phyloP scores from a whole-genome alignment of 2,329 filamentous ascomycete species.

The Intubia oerlemansii region DNA sequence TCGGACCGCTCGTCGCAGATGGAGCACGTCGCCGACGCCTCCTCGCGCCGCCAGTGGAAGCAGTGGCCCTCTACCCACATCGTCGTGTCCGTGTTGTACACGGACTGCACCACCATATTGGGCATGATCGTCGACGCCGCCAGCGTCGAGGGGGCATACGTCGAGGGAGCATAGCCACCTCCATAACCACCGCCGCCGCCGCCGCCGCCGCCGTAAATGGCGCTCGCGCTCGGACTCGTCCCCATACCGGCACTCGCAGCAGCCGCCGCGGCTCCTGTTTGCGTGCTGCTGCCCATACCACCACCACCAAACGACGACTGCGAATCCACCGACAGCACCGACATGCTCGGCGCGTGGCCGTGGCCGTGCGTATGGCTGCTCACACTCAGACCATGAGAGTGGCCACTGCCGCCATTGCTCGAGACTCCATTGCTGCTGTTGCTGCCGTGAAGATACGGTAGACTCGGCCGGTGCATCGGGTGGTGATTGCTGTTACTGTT shows the following conservation, averaged over 20 bases:
- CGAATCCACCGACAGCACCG: constrained; percentile 38
- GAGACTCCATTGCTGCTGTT: no score
- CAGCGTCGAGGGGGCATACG: constrained; percentile 69
- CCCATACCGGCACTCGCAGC: no score
- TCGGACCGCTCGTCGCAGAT: constrained; percentile 58
- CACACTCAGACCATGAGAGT: no score
- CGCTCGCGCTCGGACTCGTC: no score
- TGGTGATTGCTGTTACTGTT: constrained; percentile 12
- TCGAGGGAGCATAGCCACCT: constrained; percentile 65
- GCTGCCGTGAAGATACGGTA: constrained; percentile 55
- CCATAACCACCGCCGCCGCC: no score
- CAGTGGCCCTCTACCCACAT: constrained; percentile 77
- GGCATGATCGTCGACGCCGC: constrained; percentile 78
- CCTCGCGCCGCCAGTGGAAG: constrained; percentile 41
- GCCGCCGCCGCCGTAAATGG: no score
- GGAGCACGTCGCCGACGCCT: constrained; percentile 40
- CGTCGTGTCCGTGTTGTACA: constrained; percentile 55
- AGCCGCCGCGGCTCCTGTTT: no score
- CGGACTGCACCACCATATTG: constrained; percentile 59
- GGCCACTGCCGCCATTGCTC: no score
- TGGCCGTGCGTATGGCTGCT: constrained; percentile 12
- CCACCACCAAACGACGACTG: constrained; percentile 49
- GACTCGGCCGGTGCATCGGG: constrained; percentile 45
- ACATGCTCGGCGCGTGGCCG: constrained; percentile 33
- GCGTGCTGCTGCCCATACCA: no score